A percentile compares a stretch with the other conserved stretches of the same genome.
phyloP scores from a whole-genome alignment of 2,329 filamentous ascomycete species.

The Colletotrichum australisinense region DNA sequence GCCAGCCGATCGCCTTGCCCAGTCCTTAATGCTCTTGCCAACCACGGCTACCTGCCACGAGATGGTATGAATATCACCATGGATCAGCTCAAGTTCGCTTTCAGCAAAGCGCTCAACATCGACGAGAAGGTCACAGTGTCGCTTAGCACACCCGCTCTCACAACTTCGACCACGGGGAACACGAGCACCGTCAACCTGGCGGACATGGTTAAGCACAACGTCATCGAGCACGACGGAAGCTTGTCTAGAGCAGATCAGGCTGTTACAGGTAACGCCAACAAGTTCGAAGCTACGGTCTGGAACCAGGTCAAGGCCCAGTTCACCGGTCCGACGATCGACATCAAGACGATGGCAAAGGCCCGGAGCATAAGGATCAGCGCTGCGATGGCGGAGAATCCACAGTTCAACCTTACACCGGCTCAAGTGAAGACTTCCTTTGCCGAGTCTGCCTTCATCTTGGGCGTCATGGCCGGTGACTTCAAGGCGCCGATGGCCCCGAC shows the following conservation, averaged over 20 bases:
- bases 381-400: too few relatives aligned
- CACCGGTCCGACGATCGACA: not conserved
- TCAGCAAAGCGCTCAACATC: slow-evolving; percentile 8
- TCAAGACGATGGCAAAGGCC: not conserved
- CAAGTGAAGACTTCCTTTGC: too few relatives aligned
- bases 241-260: slow-evolving; percentile 41
- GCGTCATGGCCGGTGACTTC: too few relatives aligned
- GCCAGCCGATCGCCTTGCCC: slow-evolving; percentile 47
- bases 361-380: not conserved
- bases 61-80: slow-evolving; percentile 50
- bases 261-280: not conserved
- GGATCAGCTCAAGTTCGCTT: slow-evolving; percentile 1
- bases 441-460: too few relatives aligned
- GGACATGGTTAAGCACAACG: slow-evolving; percentile 27
- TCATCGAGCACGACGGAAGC: slow-evolving; percentile 46
- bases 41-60: slow-evolving; percentile 55
- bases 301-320: not conserved
- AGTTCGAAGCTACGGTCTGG: slow-evolving; percentile 1
- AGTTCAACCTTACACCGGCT: too few relatives aligned
- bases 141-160: not conserved
- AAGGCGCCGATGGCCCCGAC: too few relatives aligned
- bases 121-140: slow-evolving; percentile 1
- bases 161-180: not conserved
- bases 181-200: not conserved
- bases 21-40: slow-evolving; percentile 56